phyloP scores from a whole-genome alignment of 306 rosid species.

The Ammopiptanthus mongolicus region DNA sequence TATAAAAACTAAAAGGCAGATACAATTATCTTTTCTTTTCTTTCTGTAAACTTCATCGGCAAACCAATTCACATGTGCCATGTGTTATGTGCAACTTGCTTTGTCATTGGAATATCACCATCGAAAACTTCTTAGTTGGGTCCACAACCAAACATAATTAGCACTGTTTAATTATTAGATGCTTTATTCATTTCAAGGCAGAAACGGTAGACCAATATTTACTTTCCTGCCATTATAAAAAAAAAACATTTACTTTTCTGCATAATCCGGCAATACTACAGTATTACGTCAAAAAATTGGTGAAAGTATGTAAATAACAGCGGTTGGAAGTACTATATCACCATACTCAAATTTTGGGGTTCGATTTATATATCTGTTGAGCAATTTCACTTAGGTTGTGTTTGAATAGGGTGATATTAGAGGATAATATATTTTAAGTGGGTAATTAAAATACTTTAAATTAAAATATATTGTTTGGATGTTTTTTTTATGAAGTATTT shows the following conservation, averaged over 20 bases:
- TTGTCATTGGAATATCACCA: not conserved
- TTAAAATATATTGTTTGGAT: too few species aligned
- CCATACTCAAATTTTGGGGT: too few species aligned
- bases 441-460: too few species aligned
- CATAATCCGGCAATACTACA: not conserved
- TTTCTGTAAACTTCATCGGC: not conserved
- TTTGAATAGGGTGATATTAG: too few species aligned
- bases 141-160: slow-evolving; percentile 8
- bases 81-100: slow-evolving; percentile 15
- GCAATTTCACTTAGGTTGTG: too few species aligned
- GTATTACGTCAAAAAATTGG: too few species aligned
- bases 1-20: not conserved
- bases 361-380: too few species aligned
- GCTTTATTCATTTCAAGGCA: not conserved
- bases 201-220: not conserved
- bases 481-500: too few species aligned
- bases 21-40: not conserved
- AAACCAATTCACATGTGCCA: slow-evolving; percentile 23
- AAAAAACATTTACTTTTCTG: not conserved
- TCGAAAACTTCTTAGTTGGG: not conserved
- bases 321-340: too few species aligned
- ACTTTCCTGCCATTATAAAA: too few species aligned
- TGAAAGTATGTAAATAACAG: too few species aligned
- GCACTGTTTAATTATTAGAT: not conserved
- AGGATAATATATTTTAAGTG: too few species aligned